Conservation (phyloP, 768 basidiomycete genomes). For the Rhodosporidiobolus odoratus region DNA sequence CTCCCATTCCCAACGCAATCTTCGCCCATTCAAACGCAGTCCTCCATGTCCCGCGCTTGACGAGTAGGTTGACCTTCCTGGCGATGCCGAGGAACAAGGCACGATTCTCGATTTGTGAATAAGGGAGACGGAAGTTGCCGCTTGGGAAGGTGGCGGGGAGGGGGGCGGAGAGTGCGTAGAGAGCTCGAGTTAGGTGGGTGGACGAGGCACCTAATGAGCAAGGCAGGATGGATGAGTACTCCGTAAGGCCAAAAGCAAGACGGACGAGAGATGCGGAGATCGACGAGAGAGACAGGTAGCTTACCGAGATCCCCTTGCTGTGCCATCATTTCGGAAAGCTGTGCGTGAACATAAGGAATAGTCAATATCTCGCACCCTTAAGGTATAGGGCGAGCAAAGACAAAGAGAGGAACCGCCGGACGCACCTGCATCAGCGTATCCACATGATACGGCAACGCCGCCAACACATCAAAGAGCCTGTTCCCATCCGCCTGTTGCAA, state of each 20-base stretch:
- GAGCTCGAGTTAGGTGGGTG: conserved; percentile 75
- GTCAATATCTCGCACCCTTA: background rate
- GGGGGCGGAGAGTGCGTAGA: conserved; percentile 86
- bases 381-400: background rate
- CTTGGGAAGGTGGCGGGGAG: conserved; percentile 78
- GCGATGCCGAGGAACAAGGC: conserved; percentile 86
- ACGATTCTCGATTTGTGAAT: conserved; percentile 82
- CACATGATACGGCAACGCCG: conserved; percentile 78
- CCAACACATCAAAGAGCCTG: conserved; percentile 64
- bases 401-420: background rate
- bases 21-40: conserved; percentile 88
- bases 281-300: conserved; percentile 18
- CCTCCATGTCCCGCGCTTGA: conserved; percentile 79
- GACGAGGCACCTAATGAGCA: conserved; percentile 48
- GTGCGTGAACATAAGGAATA: background rate
- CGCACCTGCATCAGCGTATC: conserved; percentile 72
- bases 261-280: background rate
- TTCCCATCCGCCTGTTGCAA: conserved; percentile 40
- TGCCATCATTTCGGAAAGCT: conserved; percentile 69
- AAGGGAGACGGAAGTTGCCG: conserved; percentile 78
- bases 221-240: background rate
- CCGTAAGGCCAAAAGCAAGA: too few species aligned
- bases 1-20: conserved; percentile 39
- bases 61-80: conserved; percentile 76
- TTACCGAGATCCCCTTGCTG: conserved; percentile 70